These are phyloP conservation scores for Trametes coccinea DNA, from an alignment of 768 basidiomycete species.

Conservation along the genomic window DNA sequence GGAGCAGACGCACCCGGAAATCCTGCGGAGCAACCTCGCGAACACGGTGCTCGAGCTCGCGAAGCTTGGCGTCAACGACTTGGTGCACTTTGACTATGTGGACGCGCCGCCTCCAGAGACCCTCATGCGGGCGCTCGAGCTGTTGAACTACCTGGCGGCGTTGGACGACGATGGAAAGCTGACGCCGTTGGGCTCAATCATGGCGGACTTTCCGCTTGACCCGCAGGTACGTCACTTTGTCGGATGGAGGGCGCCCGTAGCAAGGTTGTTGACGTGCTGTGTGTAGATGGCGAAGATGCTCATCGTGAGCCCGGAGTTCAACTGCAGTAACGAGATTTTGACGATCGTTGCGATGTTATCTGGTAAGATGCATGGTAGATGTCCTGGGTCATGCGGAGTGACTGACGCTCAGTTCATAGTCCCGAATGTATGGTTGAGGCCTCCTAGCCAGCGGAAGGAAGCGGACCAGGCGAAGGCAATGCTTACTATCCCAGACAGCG, in stretches of 20 bases:
- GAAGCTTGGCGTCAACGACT: conserved; percentile 84
- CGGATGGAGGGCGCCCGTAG: conserved; percentile 54
- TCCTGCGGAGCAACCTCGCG: conserved; percentile 88
- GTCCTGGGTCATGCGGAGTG: conserved; percentile 52
- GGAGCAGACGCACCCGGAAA: conserved; percentile 97
- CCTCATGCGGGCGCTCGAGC: conserved; percentile 92
- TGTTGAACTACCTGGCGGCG: conserved; percentile 89
- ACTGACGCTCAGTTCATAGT: conserved; percentile 42
- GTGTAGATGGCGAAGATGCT: conserved; percentile 87
- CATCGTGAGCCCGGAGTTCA: conserved; percentile 92
- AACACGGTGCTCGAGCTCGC: conserved; percentile 92
- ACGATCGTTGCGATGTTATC: conserved; percentile 97
- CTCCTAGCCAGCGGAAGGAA: conserved; percentile 82
- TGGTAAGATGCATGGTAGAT: conserved; percentile 41
- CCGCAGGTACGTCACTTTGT: conserved; percentile 73
- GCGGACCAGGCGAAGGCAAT: conserved; percentile 91
- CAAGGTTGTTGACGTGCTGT: conserved; percentile 42
- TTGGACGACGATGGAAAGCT: conserved; percentile 93
- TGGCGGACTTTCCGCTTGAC: conserved; percentile 98
- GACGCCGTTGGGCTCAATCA: conserved; percentile 81
- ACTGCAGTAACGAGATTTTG: conserved; percentile 93
- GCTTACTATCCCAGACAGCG: conserved; percentile 91
- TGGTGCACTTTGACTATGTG: conserved; percentile 33
- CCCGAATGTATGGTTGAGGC: conserved; percentile 93
- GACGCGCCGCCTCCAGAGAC: conserved; percentile 53